Evolutionary conservation across 352 stramenopile species (phyloP).

Genomic region (Phytophthora aleatoria): DNA sequence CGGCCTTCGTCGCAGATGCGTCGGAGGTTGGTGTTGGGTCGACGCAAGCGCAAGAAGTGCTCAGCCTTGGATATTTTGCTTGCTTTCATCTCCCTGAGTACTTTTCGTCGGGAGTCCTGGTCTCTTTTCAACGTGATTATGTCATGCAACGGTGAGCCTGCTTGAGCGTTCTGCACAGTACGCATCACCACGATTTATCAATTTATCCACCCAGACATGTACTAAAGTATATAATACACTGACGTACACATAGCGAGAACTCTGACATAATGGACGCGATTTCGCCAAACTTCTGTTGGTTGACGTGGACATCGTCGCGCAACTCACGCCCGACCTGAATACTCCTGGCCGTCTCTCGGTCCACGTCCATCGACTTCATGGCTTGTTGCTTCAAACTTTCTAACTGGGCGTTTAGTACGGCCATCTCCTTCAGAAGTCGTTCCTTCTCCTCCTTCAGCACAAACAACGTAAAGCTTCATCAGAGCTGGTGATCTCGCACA

Average conservation of each 20-base stretch:
- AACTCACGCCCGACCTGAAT: conserved; percentile 26
- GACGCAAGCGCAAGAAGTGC: conserved; percentile 32
- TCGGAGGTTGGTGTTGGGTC: conserved; percentile 21
- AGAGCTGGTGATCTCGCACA: neutral
- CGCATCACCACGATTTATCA: neutral
- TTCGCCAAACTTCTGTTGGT: conserved; percentile 37
- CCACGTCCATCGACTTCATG: conserved; percentile 19
- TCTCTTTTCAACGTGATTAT: conserved; percentile 18
- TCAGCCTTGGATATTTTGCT: conserved; percentile 30
- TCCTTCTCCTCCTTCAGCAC: conserved; percentile 39
- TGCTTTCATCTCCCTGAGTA: conserved; percentile 29
- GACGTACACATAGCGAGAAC: conserved; percentile 27
- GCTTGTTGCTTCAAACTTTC: conserved; percentile 31
- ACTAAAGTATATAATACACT: neutral
- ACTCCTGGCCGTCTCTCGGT: conserved; percentile 13
- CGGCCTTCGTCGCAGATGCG: conserved; percentile 37
- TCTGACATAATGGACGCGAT: conserved; percentile 38
- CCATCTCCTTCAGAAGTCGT: conserved; percentile 32
- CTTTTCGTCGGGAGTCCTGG: conserved; percentile 12
- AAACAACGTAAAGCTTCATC: neutral
- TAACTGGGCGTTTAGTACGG: conserved; percentile 30
- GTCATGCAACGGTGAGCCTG: conserved; percentile 27
- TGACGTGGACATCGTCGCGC: conserved; percentile 30
- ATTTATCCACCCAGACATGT: neutral
- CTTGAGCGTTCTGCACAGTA: conserved; percentile 19